phyloP scores from a whole-genome alignment of 768 basidiomycete species.

The Psilocybe tampanensis region DNA sequence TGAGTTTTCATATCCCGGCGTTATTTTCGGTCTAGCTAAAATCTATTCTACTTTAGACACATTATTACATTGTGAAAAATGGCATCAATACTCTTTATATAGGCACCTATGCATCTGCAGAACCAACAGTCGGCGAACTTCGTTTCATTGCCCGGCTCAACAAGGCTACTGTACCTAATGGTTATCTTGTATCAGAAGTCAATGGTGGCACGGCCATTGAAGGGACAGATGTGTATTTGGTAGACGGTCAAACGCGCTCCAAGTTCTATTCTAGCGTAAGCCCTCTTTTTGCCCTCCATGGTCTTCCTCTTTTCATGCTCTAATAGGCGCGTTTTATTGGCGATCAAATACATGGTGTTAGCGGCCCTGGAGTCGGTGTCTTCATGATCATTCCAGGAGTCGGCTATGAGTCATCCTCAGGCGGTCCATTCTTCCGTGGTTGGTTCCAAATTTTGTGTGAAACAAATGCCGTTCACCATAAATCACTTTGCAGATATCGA shows the following conservation, averaged over 20 bases:
- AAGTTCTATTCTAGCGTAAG: constrained; percentile 51
- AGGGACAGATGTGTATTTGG: constrained; percentile 46
- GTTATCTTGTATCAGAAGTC: constrained; percentile 38
- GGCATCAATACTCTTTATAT: constrained; percentile 48
- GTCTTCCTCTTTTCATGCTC: not conserved
- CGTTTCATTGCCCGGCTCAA: constrained; percentile 50
- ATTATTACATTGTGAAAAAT: constrained; percentile 47
- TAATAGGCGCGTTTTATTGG: constrained; percentile 47
- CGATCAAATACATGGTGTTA: constrained; percentile 53
- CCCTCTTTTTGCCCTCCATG: not conserved
- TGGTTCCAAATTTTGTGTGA: not conserved
- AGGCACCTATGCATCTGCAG: constrained; percentile 47
- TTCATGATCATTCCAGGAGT: constrained; percentile 47
- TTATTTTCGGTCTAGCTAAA: not conserved
- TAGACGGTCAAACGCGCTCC: constrained; percentile 48
- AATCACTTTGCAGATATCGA: constrained; percentile 41
- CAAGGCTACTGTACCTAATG: constrained; percentile 41
- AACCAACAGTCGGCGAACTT: constrained; percentile 49
- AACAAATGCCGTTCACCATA: too few species aligned
- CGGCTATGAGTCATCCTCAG: constrained; percentile 48
- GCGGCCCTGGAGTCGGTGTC: constrained; percentile 46
- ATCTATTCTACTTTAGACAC: constrained; percentile 31
- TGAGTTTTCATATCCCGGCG: constrained; percentile 17
- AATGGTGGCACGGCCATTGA: constrained; percentile 46
- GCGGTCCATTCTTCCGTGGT: constrained; percentile 53